Base-by-base conservation (phyloP, 306 rosid species). In the barrel medic (Medicago truncatula) region DNA sequence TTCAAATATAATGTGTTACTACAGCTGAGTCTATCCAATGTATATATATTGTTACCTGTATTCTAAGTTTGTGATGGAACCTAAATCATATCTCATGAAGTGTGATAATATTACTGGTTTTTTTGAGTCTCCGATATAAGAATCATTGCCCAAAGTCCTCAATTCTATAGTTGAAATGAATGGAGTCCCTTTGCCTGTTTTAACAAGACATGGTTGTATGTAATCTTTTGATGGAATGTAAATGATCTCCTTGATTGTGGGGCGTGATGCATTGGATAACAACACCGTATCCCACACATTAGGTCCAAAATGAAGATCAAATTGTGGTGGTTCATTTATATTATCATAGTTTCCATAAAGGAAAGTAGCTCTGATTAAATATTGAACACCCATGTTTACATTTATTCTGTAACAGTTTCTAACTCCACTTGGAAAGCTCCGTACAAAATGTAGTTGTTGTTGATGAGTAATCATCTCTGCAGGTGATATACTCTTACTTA, bases 401-500 rank as follows among this genome's bases (percentile, higher is more conserved):
- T 13, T 13, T 13, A 46, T 46, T 46, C 16, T 81, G 87, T 89
- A 89, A 23, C 93, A 89, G 43, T 87, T 89, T 44, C 89, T 73
- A 23, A 34, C 57, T 12, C 93, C 91, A 18, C n/a, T 76, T 3
- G 93, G 93, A 43, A 89, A 89, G 64, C 87, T 87, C 14, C 89
- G 80, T 49, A 89, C 58, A 43, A 57, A 9, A 2, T 66, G 14
- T 18, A 67, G 2, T 5, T 89, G 85, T 2, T 39, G 84, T 72
- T 68, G 88, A 21, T 11, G 15, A 11, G 0, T 4, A 6, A 10
- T 17, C 15, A 14, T 52, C 11, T 62, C 50, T 71, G 40, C 47
- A 0, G 81, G 15, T 2, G n/a, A 16, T 16, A 87, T 28, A 38
- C 15, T 80, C 72, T 23, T 66, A 25, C 74, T 85, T 2, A 13